Conservation (phyloP, 2,329 filamentous ascomycete species). For the Aspergillus neoniger region DNA sequence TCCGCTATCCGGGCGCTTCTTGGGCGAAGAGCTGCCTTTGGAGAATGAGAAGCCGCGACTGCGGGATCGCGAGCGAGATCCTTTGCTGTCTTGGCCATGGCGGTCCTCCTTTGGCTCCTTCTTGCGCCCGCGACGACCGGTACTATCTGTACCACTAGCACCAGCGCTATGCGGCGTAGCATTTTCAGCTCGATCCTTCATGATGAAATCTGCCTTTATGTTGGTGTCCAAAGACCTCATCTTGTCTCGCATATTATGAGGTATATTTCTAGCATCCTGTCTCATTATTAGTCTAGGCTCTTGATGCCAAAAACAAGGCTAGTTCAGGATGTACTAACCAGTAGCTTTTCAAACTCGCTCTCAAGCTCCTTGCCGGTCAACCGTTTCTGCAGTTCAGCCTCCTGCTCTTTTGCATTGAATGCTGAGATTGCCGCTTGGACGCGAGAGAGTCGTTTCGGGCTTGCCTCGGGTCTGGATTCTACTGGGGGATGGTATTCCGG, state of each 20-base stretch:
- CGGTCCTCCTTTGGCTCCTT: constrained; percentile 45
- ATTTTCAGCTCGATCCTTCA: constrained; percentile 78
- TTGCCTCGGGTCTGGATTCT: constrained; percentile 33
- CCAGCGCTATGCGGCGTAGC: constrained; percentile 51
- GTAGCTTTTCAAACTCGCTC: constrained; percentile 61
- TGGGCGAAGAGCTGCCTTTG: constrained; percentile 69
- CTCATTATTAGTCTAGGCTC: constrained; percentile 8
- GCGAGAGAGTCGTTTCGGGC: constrained; percentile 53
- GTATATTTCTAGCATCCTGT: constrained; percentile 88
- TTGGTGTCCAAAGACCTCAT: constrained; percentile 87
- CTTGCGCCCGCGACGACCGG: constrained; percentile 43
- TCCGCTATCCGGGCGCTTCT: constrained; percentile 71
- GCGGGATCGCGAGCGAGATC: constrained; percentile 55
- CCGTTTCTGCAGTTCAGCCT: constrained; percentile 47
- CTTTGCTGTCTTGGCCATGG: constrained; percentile 48
- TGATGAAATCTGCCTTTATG: constrained; percentile 94
- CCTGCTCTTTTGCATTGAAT: constrained; percentile 58
- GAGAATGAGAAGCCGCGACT: constrained; percentile 79
- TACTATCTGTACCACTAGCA: constrained; percentile 28
- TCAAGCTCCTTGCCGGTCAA: constrained; percentile 60
- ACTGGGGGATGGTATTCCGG: constrained; percentile 36
- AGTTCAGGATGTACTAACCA: constrained; percentile 48
- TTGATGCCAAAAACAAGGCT: too few relatives aligned
- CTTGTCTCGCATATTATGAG: constrained; percentile 88
- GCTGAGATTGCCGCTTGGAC: constrained; percentile 67